Percentiles rank a stretch among this genome's conserved stretches.
These are phyloP conservation scores for Backusella circina DNA, from an alignment of 192 early-diverging fungal species.

Conservation along the genomic window DNA sequence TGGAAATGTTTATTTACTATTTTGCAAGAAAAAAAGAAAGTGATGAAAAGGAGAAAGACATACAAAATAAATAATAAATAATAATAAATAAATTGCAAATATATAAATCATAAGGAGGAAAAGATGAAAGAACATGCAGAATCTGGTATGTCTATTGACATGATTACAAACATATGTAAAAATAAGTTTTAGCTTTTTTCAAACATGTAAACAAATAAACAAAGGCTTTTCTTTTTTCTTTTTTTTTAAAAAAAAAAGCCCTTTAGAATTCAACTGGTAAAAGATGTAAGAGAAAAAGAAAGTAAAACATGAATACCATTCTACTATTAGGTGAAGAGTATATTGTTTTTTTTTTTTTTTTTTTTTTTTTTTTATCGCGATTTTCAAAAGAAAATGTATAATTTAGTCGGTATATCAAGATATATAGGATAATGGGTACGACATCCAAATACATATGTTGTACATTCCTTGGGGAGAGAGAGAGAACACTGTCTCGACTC, in stretches of 20 bases:
- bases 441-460: too few relatives aligned
- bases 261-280: neutral
- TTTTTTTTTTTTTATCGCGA: too few relatives aligned
- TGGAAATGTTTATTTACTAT: neutral
- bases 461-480: too few relatives aligned
- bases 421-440: too few relatives aligned
- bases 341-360: too few relatives aligned
- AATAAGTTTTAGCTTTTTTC: constrained; percentile 4
- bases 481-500: too few relatives aligned
- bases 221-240: neutral
- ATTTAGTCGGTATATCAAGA: too few relatives aligned
- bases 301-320: too few relatives aligned
- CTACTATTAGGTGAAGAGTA: too few relatives aligned
- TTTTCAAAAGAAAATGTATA: too few relatives aligned
- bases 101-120: neutral
- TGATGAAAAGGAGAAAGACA: constrained; percentile 3
- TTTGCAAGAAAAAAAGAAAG: neutral
- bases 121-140: constrained; percentile 11
- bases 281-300: too few relatives aligned
- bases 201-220: neutral
- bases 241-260: neutral
- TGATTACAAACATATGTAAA: constrained; percentile 8
- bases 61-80: neutral
- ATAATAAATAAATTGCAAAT: neutral
- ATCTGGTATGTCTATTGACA: neutral